Percentiles rank a stretch among this genome's conserved stretches.
phyloP scores from a whole-genome alignment of 345 rosid species.

The Acer yangbiense region DNA sequence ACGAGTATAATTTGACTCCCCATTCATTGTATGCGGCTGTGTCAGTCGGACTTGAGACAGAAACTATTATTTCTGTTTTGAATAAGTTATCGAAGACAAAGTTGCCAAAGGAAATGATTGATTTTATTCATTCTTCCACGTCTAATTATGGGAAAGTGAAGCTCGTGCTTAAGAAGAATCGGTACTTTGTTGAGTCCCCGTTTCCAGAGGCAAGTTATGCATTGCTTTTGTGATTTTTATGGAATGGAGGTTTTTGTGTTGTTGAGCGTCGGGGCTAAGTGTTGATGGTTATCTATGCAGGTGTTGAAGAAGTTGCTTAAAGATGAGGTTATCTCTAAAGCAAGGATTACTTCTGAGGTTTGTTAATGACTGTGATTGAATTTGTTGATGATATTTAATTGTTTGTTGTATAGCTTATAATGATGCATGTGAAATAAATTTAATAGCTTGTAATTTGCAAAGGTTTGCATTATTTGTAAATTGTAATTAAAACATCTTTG shows the following conservation, averaged over 20 bases:
- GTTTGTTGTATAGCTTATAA: background rate
- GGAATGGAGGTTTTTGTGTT: background rate
- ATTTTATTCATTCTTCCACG: slow-evolving; percentile 82
- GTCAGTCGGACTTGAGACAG: slow-evolving; percentile 94
- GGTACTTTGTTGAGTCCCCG: slow-evolving; percentile 89
- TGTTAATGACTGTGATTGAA: slow-evolving; percentile 20
- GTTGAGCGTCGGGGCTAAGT: background rate
- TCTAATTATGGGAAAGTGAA: slow-evolving; percentile 98
- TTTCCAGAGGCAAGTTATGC: slow-evolving; percentile 71
- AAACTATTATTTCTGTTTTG: slow-evolving; percentile 79
- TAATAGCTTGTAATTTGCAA: background rate
- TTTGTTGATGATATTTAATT: background rate
- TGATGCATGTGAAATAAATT: background rate
- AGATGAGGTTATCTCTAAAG: slow-evolving; percentile 67
- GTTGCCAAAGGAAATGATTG: slow-evolving; percentile 88
- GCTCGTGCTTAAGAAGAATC: slow-evolving; percentile 91
- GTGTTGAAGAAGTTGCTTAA: slow-evolving; percentile 77
- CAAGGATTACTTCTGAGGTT: slow-evolving; percentile 80
- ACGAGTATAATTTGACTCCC: slow-evolving; percentile 91
- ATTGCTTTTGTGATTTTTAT: slow-evolving; percentile 19
- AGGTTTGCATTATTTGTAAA: background rate
- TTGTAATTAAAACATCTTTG: background rate
- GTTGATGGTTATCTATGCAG: slow-evolving; percentile 34
- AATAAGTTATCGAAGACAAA: slow-evolving; percentile 90
- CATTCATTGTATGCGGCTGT: slow-evolving; percentile 97